Conservation (phyloP, 1,284 basidiomycete species). For the Malassezia vespertilionis region DNA sequence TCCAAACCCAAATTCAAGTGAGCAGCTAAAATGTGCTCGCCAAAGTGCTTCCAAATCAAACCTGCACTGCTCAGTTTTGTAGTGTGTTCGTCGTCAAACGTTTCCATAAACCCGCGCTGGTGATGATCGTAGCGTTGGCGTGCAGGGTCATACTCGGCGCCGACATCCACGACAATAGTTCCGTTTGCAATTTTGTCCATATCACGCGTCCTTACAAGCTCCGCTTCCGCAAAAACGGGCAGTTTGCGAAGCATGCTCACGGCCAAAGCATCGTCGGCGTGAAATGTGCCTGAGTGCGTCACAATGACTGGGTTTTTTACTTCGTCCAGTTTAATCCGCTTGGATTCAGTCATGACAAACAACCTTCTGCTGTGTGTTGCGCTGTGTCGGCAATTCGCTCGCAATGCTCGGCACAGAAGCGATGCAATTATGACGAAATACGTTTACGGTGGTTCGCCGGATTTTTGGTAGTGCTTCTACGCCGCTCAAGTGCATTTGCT, state of each 20-base stretch:
- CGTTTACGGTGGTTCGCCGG: background rate
- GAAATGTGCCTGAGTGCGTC: slow-evolving; percentile 90
- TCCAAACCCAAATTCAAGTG: slow-evolving; percentile 52
- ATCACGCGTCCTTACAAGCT: slow-evolving; percentile 58
- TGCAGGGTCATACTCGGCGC: slow-evolving; percentile 73
- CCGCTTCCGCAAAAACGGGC: slow-evolving; percentile 56
- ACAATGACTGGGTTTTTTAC: slow-evolving; percentile 21
- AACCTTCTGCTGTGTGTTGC: background rate
- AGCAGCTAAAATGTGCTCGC: slow-evolving; percentile 70
- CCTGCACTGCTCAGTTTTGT: slow-evolving; percentile 91
- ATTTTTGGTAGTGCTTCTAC: background rate
- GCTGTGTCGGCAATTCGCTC: no score
- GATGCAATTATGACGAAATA: background rate
- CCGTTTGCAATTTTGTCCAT: slow-evolving; percentile 66
- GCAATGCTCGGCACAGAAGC: no score
- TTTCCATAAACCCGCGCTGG: slow-evolving; percentile 80
- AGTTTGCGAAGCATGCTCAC: slow-evolving; percentile 81
- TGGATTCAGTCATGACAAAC: slow-evolving; percentile 15
- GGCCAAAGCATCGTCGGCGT: slow-evolving; percentile 88
- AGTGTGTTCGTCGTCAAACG: slow-evolving; percentile 65
- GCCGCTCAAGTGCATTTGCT: slow-evolving; percentile 6
- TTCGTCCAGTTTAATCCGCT: slow-evolving; percentile 9
- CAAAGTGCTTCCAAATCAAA: slow-evolving; percentile 71
- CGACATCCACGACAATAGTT: slow-evolving; percentile 96
- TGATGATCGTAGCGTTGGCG: slow-evolving; percentile 85